Evolutionary conservation across 768 basidiomycete genomes (phyloP).

Genomic region (Leccinum subgranulosum): DNA sequence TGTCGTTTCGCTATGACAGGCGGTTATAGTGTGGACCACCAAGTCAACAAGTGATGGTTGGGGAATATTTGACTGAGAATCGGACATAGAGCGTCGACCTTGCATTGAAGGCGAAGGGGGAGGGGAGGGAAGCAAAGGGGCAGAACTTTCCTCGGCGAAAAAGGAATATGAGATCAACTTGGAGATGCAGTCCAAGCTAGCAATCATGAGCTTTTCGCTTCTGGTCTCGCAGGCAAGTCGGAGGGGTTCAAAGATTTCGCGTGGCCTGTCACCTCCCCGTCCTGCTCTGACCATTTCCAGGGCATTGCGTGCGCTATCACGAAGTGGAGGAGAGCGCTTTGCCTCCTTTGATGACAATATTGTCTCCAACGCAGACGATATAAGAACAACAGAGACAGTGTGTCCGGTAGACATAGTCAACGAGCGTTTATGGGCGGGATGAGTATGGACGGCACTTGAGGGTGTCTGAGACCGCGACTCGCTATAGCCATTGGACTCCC

Average conservation of each 20-base stretch:
- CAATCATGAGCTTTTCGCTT: constrained; percentile 91
- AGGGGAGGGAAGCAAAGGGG: constrained; percentile 58
- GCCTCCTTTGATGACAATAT: constrained; percentile 89
- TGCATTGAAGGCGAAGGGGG: constrained; percentile 66
- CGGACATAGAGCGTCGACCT: constrained; percentile 39
- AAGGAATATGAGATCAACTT: constrained; percentile 98
- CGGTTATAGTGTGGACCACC: constrained; percentile 91
- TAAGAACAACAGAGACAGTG: constrained; percentile 75
- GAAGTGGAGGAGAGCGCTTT: constrained; percentile 73
- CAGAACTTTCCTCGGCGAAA: constrained; percentile 68
- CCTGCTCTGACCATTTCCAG: constrained; percentile 78
- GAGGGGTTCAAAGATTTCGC: constrained; percentile 94
- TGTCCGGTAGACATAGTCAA: constrained; percentile 65
- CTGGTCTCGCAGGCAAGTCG: constrained; percentile 94
- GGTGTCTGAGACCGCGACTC: constrained; percentile 21
- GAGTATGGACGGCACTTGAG: constrained; percentile 10
- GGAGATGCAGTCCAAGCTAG: constrained; percentile 94
- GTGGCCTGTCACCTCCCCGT: constrained; percentile 69
- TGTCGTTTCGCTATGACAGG: constrained; percentile 84
- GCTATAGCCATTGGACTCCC: constrained; percentile 13
- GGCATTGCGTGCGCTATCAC: constrained; percentile 79
- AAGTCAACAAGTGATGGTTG: constrained; percentile 84
- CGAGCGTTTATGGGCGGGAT: constrained; percentile 48
- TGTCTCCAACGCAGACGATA: constrained; percentile 80
- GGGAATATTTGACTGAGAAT: constrained; percentile 48